These are phyloP conservation scores for Penicillium sp. DNA, from an alignment of 2,329 filamentous ascomycete genomes.

Conservation along the genomic window DNA sequence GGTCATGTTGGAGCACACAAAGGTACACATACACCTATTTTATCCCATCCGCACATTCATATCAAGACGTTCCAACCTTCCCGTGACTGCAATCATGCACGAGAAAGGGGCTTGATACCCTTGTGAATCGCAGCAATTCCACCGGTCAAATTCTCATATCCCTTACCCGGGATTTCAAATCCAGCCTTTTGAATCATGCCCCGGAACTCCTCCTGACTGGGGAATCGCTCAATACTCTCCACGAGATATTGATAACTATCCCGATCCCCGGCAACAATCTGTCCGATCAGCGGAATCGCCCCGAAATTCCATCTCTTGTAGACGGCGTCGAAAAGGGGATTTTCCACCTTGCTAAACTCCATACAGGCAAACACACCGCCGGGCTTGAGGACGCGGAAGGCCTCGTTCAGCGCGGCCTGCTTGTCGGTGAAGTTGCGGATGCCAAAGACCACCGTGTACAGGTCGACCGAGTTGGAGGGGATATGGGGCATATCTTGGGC, in stretches of 20 bases:
- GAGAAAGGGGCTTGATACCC: constrained; percentile 68
- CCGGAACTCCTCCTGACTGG: constrained; percentile 75
- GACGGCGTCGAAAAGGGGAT: constrained; percentile 69
- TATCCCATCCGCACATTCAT: neutral
- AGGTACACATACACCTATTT: neutral
- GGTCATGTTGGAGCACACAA: too few relatives aligned
- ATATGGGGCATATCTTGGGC: constrained; percentile 68
- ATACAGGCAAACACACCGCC: constrained; percentile 94
- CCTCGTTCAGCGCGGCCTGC: constrained; percentile 72
- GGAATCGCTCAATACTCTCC: constrained; percentile 93
- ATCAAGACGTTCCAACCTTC: neutral
- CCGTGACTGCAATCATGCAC: constrained; percentile 3
- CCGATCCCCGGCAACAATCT: constrained; percentile 86
- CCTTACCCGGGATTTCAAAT: constrained; percentile 73
- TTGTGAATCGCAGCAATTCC: constrained; percentile 96
- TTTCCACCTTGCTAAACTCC: constrained; percentile 84
- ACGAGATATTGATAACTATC: constrained; percentile 98
- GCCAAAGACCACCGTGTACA: constrained; percentile 96
- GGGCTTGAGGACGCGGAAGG: constrained; percentile 81
- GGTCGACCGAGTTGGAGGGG: constrained; percentile 67
- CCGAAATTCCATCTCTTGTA: constrained; percentile 97
- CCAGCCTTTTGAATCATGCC: constrained; percentile 58
- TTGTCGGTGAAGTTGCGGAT: constrained; percentile 97
- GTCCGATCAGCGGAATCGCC: constrained; percentile 90
- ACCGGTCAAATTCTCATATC: constrained; percentile 84